phyloP scores from a whole-genome alignment of 2,329 filamentous ascomycete species.

The Talaromyces sp. region DNA sequence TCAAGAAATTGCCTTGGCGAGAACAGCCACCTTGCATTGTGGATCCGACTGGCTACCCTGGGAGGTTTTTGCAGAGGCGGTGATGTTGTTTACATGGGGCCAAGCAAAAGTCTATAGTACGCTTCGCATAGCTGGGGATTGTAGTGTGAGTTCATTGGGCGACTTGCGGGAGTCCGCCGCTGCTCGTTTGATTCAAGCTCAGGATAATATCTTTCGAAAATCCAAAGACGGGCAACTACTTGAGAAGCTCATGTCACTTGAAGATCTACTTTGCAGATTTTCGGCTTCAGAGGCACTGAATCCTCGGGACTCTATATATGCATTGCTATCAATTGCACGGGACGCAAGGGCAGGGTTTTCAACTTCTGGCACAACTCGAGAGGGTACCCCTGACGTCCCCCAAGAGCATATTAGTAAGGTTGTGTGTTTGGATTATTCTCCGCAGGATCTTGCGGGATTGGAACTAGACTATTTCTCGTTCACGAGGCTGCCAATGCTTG shows the following conservation, averaged over 20 bases:
- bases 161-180: slow-evolving; percentile 23
- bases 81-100: slow-evolving; percentile 18
- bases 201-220: slow-evolving; percentile 28
- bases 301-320: slow-evolving; percentile 23
- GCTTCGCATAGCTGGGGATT: not conserved
- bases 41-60: slow-evolving; percentile 22
- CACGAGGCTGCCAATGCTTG: not conserved
- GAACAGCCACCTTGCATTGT: slow-evolving; percentile 24
- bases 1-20: slow-evolving; percentile 25
- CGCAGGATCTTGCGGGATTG: not conserved
- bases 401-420: not conserved
- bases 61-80: slow-evolving; percentile 24
- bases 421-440: not conserved
- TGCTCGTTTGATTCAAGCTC: slow-evolving; percentile 23
- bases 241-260: slow-evolving; percentile 26
- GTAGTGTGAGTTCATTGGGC: not conserved
- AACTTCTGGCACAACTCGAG: not conserved
- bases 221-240: slow-evolving; percentile 23
- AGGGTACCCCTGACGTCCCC: not conserved
- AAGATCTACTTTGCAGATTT: slow-evolving; percentile 25
- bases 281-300: slow-evolving; percentile 22
- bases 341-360: slow-evolving; percentile 17
- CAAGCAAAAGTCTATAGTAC: not conserved
- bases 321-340: slow-evolving; percentile 22
- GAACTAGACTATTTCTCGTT: not conserved